These are phyloP conservation scores for Fusarium lateritium DNA, from an alignment of 2,329 filamentous ascomycete genomes.

Conservation along the genomic window DNA sequence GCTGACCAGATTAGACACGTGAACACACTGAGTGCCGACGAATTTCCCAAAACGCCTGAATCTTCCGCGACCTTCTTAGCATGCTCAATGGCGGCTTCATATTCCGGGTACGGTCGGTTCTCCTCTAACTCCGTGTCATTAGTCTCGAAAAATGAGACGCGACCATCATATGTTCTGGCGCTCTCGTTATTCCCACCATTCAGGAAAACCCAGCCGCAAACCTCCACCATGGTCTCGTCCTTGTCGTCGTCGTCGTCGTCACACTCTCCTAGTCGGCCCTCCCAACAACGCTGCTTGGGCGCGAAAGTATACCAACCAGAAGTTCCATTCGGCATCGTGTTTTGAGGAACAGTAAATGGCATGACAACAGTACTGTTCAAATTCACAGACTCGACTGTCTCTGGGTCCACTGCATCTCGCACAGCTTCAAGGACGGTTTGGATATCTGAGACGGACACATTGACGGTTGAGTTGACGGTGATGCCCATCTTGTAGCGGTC, in stretches of 20 bases:
- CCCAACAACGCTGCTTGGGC: neutral
- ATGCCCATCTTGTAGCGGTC: constrained; percentile 1
- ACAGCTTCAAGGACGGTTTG: neutral
- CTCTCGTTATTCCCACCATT: neutral
- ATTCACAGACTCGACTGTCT: neutral
- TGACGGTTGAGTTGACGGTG: constrained; percentile 8
- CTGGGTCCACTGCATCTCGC: neutral
- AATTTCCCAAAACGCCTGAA: neutral
- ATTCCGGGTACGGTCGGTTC: neutral
- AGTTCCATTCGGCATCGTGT: neutral
- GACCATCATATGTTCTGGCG: neutral
- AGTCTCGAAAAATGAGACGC: neutral
- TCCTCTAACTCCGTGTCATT: neutral
- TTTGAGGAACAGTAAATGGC: neutral
- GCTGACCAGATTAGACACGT: neutral
- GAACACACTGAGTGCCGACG: neutral
- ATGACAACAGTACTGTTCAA: neutral
- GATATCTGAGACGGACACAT: neutral
- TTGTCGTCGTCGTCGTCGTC: neutral
- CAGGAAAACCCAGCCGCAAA: neutral
- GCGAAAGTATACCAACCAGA: neutral
- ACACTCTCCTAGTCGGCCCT: neutral
- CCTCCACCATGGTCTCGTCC: neutral
- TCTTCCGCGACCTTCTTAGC: neutral
- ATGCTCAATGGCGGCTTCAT: neutral